Base-by-base conservation (phyloP, 23 red algal species). In the Gracilariopsis chorda region DNA sequence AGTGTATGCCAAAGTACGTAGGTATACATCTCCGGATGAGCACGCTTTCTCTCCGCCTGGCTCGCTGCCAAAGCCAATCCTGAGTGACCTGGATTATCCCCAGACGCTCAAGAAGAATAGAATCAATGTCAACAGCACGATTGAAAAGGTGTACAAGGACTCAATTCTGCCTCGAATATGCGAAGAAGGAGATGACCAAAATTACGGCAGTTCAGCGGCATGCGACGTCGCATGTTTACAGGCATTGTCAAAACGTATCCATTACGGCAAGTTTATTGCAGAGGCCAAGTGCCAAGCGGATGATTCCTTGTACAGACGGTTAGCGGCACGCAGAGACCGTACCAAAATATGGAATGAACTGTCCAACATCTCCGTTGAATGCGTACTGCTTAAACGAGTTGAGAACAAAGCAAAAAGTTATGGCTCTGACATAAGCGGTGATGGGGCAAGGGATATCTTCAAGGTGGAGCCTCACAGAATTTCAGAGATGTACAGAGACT, bases 241-340 rank as follows among this genome's bases (percentile, higher is more conserved):
- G 70, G 97, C 97, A 14, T 44, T 99, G 59, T 95, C 92, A 19
- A 99, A 99, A 68, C 90, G 97, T 46, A 96, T 99, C 73, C 97
- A 99, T 51, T 99, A 99, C 81, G 97, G 97, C 48, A 99, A 96
- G 84, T 99, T 99, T 69, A 92, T 99, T 36, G 97, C 97, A 2
- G 97, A 99, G 81, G 90, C 97, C 11, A 99, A 99, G 44, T 99
- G 92, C 57, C 93, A 90, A 43, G 93, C 73, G 24, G 61, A 86
- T 79, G 88, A 91, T 20, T 39, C 24, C 29, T 67, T 55, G 48
- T 99, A 99, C 83, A 77, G 57, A 28, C 36, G 83, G 16, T 78
- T 95, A 43, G 89, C 95, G 14, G n/a, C 46, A 27, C 62, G 45
- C 2, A 47, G 55, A 30, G 97, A 99, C 83, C 59, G 63, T 4